Evolutionary conservation across 805 yeast species (phyloP), one percentile per base, ranked within the genome.

Genomic region (Metschnikowia corniflorae): DNA sequence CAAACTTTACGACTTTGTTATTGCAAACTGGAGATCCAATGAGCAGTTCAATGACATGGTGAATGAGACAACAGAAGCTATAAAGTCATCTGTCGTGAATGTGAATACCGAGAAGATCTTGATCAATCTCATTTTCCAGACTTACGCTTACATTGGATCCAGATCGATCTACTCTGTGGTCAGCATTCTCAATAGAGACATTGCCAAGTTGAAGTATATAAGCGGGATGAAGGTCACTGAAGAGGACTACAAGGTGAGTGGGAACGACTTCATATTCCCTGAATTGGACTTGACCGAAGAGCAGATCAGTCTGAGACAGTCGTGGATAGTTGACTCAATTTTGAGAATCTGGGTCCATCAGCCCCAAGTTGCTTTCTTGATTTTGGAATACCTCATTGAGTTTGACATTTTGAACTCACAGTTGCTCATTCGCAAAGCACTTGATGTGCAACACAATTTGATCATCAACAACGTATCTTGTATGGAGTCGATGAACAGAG

Each of bases 111-210:
- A 54, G 20, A 46, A 49, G 38, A 60, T 82, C 37, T 57, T 81
- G 24, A 65, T 84, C 13, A 75, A 82, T 19, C 61, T 85, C 12
- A 60, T 87, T 10, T 71, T 82, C 50, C 91, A 86, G 52, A 70
- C 82, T 0, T 71, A 86, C 34, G 83, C 91, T 30, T 80, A 80
- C 48, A 80, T 87, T 40, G 97, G 97, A 10, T 82, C 87, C 31
- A 75, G 97, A 55, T 89, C 97, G 0, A 72, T 89, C 28, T 86
- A 65, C 47, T 68, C 73, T 1, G 68, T 65, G 21, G 70, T 68
- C 10, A 60, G 66, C 42, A 59, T 68, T 18, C 46, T 68, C 31
- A 53, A 62, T 24, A 57, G 73, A 38, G 73, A 68, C 40, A 48
- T 66, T 26, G 60, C 55, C 33, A 68, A 68, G 46, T 54, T 68